Evolutionary conservation across 106 monocot genomes (phyloP), one percentile per base, ranked within the genome.

Genomic region (Amphibolis antarctica): DNA sequence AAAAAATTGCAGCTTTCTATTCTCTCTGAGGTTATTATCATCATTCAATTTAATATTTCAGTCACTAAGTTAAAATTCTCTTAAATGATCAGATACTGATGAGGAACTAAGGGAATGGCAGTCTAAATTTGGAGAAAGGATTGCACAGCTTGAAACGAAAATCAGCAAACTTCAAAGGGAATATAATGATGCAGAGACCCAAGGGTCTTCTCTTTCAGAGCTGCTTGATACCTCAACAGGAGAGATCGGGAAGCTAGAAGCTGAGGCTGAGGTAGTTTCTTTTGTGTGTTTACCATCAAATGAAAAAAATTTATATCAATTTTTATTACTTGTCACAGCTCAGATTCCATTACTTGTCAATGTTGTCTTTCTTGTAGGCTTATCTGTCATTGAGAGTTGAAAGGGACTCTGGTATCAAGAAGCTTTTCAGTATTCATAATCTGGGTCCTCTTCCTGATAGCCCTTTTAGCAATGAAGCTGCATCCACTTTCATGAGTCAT

Each of bases 101-200:
- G 96, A 98, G 67, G 96, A 98, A 60, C 73, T 98, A 49, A 98
- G 78, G 67, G 96, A 98, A 71, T 98, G 96, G 96, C 90, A 90
- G 74, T 79, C 63, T 46, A 90, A 87, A 82, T 98, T 98, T 81
- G 90, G 82, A 51, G 90, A 91, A 72, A 80, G 78, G 69, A 90
- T 90, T 66, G 86, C 90, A 50, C 45, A 70, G 26, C 69, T 98
- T 25, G 71, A 80, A 71, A 72, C 80, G 26, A 90, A 85, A 77
- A 85, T 90, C 25, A 80, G 65, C 74, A 98, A 87, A 68, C 60
- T 82, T 72, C 83, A 84, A 66, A 90, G 96, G 65, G 87, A 90
- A 48, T 71, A 87, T 67, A 78, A 68, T 50, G 96, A 98, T 68
- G 75, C 80, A 70, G 90, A 85, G 66, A 74, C 74, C 43, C 80